A percentile compares a stretch with the other conserved stretches of the same genome.
Conservation (phyloP, 2,329 filamentous ascomycete genomes). For the Tympanopsis confertula region DNA sequence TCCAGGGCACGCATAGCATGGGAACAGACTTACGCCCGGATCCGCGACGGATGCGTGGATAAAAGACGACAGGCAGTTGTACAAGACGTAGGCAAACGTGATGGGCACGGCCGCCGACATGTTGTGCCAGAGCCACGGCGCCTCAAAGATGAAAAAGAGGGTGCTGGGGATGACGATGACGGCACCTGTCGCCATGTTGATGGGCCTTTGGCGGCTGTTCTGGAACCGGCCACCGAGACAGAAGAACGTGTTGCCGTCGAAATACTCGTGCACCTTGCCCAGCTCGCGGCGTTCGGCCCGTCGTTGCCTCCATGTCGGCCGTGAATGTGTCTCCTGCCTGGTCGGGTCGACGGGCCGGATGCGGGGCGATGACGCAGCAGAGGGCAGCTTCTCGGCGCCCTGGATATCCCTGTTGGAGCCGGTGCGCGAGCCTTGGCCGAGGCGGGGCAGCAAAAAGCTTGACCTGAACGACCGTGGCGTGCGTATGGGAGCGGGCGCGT, state of each 20-base stretch:
- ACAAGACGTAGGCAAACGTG: slow-evolving; percentile 81
- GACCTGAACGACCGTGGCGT: slow-evolving; percentile 69
- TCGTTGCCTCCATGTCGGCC: no score
- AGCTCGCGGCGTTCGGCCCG: slow-evolving; percentile 26
- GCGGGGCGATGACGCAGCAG: slow-evolving; percentile 63
- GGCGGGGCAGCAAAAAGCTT: slow-evolving; percentile 55
- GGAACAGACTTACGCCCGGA: slow-evolving; percentile 62
- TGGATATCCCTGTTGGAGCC: slow-evolving; percentile 44
- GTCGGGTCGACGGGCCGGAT: slow-evolving; percentile 34
- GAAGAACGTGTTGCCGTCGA: slow-evolving; percentile 85
- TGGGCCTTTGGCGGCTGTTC: slow-evolving; percentile 74
- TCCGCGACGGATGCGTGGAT: slow-evolving; percentile 84
- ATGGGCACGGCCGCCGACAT: slow-evolving; percentile 82
- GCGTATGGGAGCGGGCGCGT: no score
- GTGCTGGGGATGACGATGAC: slow-evolving; percentile 67
- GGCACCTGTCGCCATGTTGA: slow-evolving; percentile 77
- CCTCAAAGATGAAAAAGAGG: slow-evolving; percentile 78
- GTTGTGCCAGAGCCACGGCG: slow-evolving; percentile 74
- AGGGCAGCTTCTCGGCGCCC: slow-evolving; percentile 75
- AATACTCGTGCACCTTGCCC: slow-evolving; percentile 80
- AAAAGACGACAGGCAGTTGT: slow-evolving; percentile 84
- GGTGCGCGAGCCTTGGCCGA: slow-evolving; percentile 34
- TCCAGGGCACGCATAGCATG: slow-evolving; percentile 2
- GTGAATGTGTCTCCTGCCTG: slow-evolving; percentile 15
- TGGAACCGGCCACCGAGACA: slow-evolving; percentile 76